phyloP scores from a whole-genome alignment of 2,329 filamentous ascomycete genomes.

The Triangularia setosa region DNA sequence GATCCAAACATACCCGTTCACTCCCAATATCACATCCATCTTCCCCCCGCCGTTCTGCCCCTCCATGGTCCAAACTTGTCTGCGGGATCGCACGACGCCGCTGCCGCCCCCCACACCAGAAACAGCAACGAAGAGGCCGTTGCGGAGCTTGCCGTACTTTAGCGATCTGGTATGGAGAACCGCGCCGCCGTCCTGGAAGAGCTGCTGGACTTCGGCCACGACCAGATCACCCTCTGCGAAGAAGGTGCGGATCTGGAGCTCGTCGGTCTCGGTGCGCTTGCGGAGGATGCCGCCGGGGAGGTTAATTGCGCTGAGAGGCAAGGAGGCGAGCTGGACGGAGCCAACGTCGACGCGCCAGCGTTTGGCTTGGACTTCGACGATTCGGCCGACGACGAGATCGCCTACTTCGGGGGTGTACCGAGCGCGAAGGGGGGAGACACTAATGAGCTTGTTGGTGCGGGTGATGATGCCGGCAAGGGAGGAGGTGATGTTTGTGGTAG shows the following conservation, averaged over 20 bases:
- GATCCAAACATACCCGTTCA: conserved; percentile 97
- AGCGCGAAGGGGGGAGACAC: conserved; percentile 82
- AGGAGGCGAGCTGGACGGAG: conserved; percentile 75
- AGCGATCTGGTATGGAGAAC: conserved; percentile 84
- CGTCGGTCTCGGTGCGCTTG: conserved; percentile 89
- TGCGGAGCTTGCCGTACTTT: conserved; percentile 92
- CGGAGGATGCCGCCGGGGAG: conserved; percentile 88
- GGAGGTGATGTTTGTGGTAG: conserved; percentile 69
- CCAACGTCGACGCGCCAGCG: conserved; percentile 95
- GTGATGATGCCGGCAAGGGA: conserved; percentile 87
- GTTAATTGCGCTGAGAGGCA: conserved; percentile 89
- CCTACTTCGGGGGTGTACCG: conserved; percentile 95
- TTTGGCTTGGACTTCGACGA: conserved; percentile 88
- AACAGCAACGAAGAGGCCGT: conserved; percentile 84
- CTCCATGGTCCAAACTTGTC: conserved; percentile 84
- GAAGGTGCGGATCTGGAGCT: conserved; percentile 95
- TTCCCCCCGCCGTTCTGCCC: conserved; percentile 52
- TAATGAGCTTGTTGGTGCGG: conserved; percentile 95
- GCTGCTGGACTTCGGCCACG: conserved; percentile 88
- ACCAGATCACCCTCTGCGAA: conserved; percentile 93
- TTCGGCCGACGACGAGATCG: conserved; percentile 88
- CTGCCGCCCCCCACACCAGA: conserved; percentile 78
- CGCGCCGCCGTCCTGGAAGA: conserved; percentile 82
- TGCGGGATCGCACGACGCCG: conserved; percentile 76
- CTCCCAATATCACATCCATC: conserved; percentile 83